Evolutionary conservation across 2,329 filamentous ascomycete species (phyloP), one percentile per base, ranked within the genome.

Genomic region (Bipolaris victoriae): DNA sequence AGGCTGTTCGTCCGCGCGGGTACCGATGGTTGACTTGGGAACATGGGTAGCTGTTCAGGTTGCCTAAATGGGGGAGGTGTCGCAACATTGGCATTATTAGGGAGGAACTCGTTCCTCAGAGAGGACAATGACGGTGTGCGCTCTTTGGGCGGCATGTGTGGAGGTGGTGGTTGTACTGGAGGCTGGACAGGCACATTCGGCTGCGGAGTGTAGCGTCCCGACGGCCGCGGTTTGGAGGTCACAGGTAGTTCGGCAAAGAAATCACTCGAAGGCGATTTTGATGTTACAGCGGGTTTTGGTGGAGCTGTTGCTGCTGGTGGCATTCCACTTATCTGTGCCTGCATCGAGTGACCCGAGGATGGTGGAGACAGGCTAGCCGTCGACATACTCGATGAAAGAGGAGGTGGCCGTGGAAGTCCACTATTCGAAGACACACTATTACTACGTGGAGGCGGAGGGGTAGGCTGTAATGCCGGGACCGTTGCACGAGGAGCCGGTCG

Each of bases 371-470:
- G 37, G 51, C 68, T 76, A 16, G 74, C 59, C 15, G 65, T 62
- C n/a, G 73, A 71, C 58, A 72, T 69, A 54, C 59, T 73, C n/a
- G 71, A 71, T 7, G 70, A 67, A 7, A 68, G 69, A 10, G 61
- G 69, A 10, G 61, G 41, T 7, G 67, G 68, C 15, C 60, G 62
- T 26, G 66, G 54, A 13, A 65, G 61, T 9, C 58, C 66, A 47
- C 61, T 37, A 41, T 52, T 65, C 1, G 59, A 67, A 13, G 66
- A 59, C 43, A 88, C 83, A 71, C 88, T 91, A 60, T 83, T 86
- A 65, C 83, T 90, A 65, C 89, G 82, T 13, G 83, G 82, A 11
- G 86, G 86, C 35, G 82, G 79, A 13, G 83, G 81, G 37, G 79
- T 71, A 5, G 79, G 72, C 31, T 82, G 78, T 40, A 55, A 39